Conservation (phyloP, 2,329 filamentous ascomycete species). For the Aspergillus sp. region DNA sequence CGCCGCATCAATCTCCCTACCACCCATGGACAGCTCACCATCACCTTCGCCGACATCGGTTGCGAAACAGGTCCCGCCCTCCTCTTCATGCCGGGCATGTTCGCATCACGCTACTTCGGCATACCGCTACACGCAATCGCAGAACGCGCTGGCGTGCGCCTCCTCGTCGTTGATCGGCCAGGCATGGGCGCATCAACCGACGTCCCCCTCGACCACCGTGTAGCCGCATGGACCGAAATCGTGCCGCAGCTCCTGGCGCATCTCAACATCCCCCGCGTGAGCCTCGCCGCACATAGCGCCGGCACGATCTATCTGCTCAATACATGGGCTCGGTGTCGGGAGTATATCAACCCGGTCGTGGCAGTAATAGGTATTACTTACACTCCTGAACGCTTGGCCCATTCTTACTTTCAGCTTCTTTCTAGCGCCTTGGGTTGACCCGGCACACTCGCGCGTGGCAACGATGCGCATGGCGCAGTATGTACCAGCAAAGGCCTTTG, state of each 20-base stretch:
- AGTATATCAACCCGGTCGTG: constrained; percentile 4
- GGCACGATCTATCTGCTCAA: constrained; percentile 48
- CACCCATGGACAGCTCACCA: constrained; percentile 13
- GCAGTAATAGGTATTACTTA: constrained; percentile 9
- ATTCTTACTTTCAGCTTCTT: constrained; percentile 17
- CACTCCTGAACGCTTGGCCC: background rate
- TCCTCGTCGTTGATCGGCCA: constrained; percentile 24
- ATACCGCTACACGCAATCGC: constrained; percentile 23
- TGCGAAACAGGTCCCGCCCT: constrained; percentile 9
- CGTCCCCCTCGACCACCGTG: constrained; percentile 35
- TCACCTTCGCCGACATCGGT: constrained; percentile 25
- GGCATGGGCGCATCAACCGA: constrained; percentile 41
- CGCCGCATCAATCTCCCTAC: constrained; percentile 11
- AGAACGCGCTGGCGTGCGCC: constrained; percentile 20
- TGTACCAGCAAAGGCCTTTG: constrained; percentile 23
- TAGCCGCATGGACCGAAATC: constrained; percentile 42
- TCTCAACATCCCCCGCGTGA: constrained; percentile 32
- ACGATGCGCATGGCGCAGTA: constrained; percentile 25
- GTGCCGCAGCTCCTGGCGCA: constrained; percentile 38
- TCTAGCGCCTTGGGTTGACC: constrained; percentile 45
- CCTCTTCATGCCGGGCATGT: constrained; percentile 28
- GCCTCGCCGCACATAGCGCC: constrained; percentile 40
- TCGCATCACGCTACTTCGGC: constrained; percentile 23
- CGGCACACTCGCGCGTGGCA: constrained; percentile 34
- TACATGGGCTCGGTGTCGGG: constrained; percentile 22